These are phyloP conservation scores for Ogataea methylovora DNA, from an alignment of 805 yeast genomes.

Conservation along the genomic window DNA sequence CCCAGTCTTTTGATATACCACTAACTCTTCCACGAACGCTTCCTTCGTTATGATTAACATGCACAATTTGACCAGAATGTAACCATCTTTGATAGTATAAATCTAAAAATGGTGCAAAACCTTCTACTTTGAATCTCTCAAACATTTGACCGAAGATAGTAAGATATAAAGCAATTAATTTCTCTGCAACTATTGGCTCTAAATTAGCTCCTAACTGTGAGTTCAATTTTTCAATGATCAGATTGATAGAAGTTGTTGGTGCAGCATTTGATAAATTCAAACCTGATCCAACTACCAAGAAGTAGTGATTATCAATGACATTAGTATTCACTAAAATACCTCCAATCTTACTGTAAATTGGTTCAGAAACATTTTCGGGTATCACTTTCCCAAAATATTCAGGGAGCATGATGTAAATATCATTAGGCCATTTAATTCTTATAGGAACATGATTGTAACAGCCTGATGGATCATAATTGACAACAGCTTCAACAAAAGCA, in stretches of 20 bases:
- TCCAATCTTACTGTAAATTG: conserved; percentile 66
- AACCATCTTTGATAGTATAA: conserved; percentile 81
- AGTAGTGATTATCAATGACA: conserved; percentile 49
- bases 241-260: conserved; percentile 85
- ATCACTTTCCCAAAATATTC: conserved; percentile 33
- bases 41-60: conserved; percentile 36
- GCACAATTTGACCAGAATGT: conserved; percentile 69
- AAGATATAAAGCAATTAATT: conserved; percentile 61
- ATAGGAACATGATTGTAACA: conserved; percentile 75
- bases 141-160: conserved; percentile 58
- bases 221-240: conserved; percentile 59
- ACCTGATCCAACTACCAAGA: conserved; percentile 80
- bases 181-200: conserved; percentile 29
- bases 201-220: conserved; percentile 36
- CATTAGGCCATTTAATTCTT: conserved; percentile 95
- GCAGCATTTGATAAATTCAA: conserved; percentile 76
- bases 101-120: conserved; percentile 61
- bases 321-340: conserved; percentile 84
- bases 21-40: conserved; percentile 50
- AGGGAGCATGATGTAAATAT: conserved; percentile 70
- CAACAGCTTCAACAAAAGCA: conserved; percentile 75
- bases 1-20: conserved; percentile 84
- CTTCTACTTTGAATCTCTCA: conserved; percentile 48
- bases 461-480: conserved; percentile 36
- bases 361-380: conserved; percentile 33